These are phyloP conservation scores for Geotrichum klebahnii DNA, from an alignment of 1,139 yeast genomes.

Conservation along the genomic window DNA sequence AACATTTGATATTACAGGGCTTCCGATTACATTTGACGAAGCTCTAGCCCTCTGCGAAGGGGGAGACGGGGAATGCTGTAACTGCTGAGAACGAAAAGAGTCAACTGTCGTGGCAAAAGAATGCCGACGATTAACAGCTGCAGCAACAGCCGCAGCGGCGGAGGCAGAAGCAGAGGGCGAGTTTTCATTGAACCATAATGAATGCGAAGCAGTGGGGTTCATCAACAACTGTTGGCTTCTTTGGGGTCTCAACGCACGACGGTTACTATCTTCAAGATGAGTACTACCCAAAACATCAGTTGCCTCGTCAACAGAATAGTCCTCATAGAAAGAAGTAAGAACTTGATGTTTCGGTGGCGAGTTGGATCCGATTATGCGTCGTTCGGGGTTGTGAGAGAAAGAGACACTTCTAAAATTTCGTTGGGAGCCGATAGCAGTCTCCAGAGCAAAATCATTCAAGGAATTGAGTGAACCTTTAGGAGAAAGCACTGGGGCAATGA, in stretches of 20 bases:
- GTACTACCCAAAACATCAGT: conserved; percentile 2
- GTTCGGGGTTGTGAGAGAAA: conserved; percentile 11
- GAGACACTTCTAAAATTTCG: conserved; percentile 18
- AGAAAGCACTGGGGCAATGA: not conserved
- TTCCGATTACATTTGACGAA: not conserved
- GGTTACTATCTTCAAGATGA: conserved; percentile 4
- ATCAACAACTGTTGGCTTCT: not conserved
- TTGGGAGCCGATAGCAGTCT: conserved; percentile 9
- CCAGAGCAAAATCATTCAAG: conserved; percentile 9
- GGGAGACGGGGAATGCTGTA: not conserved
- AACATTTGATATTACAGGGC: not conserved
- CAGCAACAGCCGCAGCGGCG: not conserved
- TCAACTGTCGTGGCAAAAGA: conserved; percentile 16
- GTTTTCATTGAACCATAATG: conserved; percentile 17
- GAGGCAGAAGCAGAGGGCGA: not conserved
- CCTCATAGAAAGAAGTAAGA: conserved; percentile 8
- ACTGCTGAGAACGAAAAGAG: not conserved
- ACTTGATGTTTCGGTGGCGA: conserved; percentile 8
- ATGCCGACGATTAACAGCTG: conserved; percentile 14
- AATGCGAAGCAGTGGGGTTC: not conserved
- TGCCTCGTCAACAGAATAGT: conserved; percentile 5
- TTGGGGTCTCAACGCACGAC: conserved; percentile 4
- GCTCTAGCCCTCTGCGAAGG: not conserved
- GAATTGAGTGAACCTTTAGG: conserved; percentile 3
- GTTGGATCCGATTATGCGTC: not conserved